Base-by-base conservation (phyloP, 306 rosid species). In the Fragaria nilgerrensis region DNA sequence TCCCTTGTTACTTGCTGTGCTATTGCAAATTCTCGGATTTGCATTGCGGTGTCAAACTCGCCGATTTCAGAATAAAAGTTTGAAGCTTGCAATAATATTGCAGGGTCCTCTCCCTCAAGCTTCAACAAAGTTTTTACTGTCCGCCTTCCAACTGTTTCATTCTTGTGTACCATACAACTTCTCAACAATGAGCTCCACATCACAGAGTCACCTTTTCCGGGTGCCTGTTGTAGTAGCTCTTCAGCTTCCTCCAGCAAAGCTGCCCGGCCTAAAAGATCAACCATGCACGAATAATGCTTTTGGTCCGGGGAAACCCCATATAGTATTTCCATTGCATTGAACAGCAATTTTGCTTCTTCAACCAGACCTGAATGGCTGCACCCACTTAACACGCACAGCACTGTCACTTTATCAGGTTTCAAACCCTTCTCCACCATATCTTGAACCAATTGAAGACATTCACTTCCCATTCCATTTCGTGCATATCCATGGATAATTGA, bases 141-240 rank as follows among this genome's bases (percentile, higher is more conserved):
- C 84, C 81, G 86, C 79, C 85, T 82, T 84, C 97, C 96, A 62
- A 92, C 78, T 34, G 63, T 87, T 80, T 89, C 90, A 67, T 87
- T 90, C 73, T 81, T 82, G 82, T 89, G 88, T 37, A 85, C 74
- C 80, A 85, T 87, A 80, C 96, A 92, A 86, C 97, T 92, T 75
- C 85, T 75, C 78, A 95, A 82, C 75, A 95, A 85, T 72, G 96
- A 95, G 86, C 92, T 87, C 97, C 95, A 89, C 88, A 88, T 84
- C 48, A 74, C 80, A 47, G 78, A 56, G 75, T 92, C 85, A 6
- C 86, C 85, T 64, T 79, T 83, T 58, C 77, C 90, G 0, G 84
- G 88, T 75, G 85, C 77, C 41, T 72, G 53, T 41, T 63, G 81
- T 72, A 89, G 81, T 77, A 90, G 81, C 74, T 88, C 85, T 83